phyloP scores from a whole-genome alignment of 495 filamentous ascomycete genomes.

The Aspergillus olivimuriae region DNA sequence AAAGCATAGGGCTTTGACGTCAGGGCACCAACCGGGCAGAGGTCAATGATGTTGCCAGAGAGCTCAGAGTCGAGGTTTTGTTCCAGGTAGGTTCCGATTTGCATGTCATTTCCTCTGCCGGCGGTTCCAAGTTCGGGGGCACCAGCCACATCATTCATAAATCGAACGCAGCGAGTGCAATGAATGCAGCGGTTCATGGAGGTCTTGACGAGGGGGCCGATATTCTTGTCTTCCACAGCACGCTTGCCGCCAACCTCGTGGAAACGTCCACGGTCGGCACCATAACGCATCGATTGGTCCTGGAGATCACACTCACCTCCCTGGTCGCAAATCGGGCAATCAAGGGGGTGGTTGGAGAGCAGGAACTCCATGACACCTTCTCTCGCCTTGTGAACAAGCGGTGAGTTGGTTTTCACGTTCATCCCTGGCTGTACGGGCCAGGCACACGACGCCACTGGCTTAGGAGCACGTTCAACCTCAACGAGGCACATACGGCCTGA shows the following conservation, averaged over 20 bases:
- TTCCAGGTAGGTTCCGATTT: constrained; percentile 97
- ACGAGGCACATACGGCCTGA: constrained; percentile 91
- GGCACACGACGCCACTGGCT: constrained; percentile 96
- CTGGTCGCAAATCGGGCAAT: constrained; percentile 98
- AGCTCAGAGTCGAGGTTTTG: constrained; percentile 85
- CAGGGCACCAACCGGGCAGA: constrained; percentile 94
- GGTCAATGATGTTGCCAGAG: constrained; percentile 95
- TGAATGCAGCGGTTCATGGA: constrained; percentile 99
- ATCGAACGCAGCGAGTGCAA: constrained; percentile 95
- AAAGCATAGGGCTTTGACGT: constrained; percentile 98
- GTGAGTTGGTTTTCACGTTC: constrained; percentile 97
- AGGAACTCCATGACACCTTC: constrained; percentile 99
- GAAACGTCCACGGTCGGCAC: constrained; percentile 91
- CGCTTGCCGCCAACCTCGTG: constrained; percentile 93
- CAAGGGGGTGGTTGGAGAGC: constrained; percentile 92
- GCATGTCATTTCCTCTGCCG: constrained; percentile 91
- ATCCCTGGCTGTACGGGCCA: constrained; percentile 98
- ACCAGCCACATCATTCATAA: constrained; percentile 94
- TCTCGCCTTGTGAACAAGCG: constrained; percentile 90
- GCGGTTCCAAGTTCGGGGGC: constrained; percentile 91
- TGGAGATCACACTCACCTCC: constrained; percentile 98
- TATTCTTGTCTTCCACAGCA: constrained; percentile 98
- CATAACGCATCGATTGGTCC: constrained; percentile 98
- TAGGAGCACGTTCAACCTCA: constrained; percentile 91
- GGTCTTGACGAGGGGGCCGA: constrained; percentile 96